These are phyloP conservation scores for Magnaporthales sp. DNA, from an alignment of 2,329 filamentous ascomycete genomes.

Conservation along the genomic window DNA sequence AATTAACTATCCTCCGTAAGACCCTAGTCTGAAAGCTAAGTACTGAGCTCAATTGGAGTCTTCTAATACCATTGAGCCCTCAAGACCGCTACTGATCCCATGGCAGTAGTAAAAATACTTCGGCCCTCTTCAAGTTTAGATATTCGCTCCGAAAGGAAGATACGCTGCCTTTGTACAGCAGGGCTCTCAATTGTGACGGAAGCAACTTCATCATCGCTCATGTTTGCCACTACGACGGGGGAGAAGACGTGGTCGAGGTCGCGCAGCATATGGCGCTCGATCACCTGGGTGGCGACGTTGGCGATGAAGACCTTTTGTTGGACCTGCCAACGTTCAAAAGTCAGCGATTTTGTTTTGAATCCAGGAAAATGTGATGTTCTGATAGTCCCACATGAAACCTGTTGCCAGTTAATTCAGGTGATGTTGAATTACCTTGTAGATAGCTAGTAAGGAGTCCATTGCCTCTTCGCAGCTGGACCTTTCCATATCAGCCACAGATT, in stretches of 20 bases:
- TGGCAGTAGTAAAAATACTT: neutral
- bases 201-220: neutral
- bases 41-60: too few relatives aligned
- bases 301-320: neutral
- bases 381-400: neutral
- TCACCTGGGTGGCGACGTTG: neutral
- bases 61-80: too few relatives aligned
- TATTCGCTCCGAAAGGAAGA: neutral
- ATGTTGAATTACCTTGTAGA: neutral
- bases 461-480: neutral
- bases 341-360: neutral
- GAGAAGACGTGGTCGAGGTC: neutral
- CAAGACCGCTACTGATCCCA: too few relatives aligned
- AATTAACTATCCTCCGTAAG: too few relatives aligned
- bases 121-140: neutral
- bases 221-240: neutral
- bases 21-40: too few relatives aligned
- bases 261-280: neutral
- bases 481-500: neutral
- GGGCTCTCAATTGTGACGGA: neutral
- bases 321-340: neutral
- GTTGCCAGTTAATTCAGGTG: too few relatives aligned
- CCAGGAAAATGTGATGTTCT: neutral
- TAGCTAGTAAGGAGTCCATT: neutral
- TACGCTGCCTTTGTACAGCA: neutral